phyloP scores from a whole-genome alignment of 2,329 filamentous ascomycete species.

The Penicillium sp. region DNA sequence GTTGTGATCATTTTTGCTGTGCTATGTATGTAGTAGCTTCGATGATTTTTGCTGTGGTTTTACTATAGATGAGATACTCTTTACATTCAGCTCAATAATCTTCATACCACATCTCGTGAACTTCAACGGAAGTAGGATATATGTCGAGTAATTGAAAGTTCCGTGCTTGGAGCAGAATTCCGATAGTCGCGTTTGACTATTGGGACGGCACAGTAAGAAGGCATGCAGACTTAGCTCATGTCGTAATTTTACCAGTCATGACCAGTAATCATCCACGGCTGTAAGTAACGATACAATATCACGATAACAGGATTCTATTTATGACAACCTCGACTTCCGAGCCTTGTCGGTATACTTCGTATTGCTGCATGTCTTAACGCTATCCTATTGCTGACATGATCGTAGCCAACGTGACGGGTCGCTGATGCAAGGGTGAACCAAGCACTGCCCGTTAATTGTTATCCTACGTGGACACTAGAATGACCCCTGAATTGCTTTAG shows the following conservation, averaged over 20 bases:
- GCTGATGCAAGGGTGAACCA: background rate
- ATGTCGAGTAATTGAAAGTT: background rate
- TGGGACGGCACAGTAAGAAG: background rate
- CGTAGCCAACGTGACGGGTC: background rate
- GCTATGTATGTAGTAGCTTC: background rate
- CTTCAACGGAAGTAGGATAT: background rate
- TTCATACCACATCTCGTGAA: background rate
- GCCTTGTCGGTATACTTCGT: background rate
- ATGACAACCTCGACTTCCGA: background rate
- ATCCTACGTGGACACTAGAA: background rate
- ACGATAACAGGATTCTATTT: background rate
- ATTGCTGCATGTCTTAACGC: background rate
- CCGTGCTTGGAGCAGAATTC: background rate
- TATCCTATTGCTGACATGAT: background rate
- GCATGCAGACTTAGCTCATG: background rate
- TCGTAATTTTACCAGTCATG: background rate
- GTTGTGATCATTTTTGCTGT: background rate
- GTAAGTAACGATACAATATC: background rate
- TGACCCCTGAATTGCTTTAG: background rate
- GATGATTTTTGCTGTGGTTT: background rate
- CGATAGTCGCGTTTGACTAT: background rate
- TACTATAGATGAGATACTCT: background rate
- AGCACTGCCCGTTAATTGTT: background rate
- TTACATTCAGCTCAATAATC: background rate
- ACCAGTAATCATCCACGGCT: background rate